These are phyloP conservation scores for Diplosphaera chodatii DNA, from an alignment of 139 green algal genomes.

Conservation along the genomic window DNA sequence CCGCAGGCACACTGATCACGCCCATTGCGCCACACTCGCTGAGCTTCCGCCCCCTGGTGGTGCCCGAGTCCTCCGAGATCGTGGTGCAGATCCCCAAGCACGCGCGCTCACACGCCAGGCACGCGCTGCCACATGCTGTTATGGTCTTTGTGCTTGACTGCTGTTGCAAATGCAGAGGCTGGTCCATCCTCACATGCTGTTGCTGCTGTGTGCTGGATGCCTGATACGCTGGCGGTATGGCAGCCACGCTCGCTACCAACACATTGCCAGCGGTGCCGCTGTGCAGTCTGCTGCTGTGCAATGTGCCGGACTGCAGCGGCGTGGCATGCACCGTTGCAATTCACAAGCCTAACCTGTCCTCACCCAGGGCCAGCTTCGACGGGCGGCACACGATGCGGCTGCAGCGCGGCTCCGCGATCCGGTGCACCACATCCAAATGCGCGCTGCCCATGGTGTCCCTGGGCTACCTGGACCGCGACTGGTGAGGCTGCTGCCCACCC, in stretches of 20 bases:
- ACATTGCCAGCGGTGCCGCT: no score
- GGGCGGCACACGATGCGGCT: conserved; percentile 59
- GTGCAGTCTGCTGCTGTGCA: no score
- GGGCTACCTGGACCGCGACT: conserved; percentile 68
- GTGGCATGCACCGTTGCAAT: no score
- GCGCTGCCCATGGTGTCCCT: conserved; percentile 78
- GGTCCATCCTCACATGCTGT: no score
- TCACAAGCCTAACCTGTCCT: neutral
- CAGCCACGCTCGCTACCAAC: no score
- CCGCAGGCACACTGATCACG: conserved; percentile 79
- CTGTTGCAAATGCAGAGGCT: no score
- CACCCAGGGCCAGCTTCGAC: conserved; percentile 65
- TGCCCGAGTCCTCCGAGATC: conserved; percentile 72
- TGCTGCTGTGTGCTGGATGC: no score
- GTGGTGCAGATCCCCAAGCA: conserved; percentile 60
- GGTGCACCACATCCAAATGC: conserved; percentile 55
- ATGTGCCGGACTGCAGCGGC: no score
- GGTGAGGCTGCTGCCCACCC: no score
- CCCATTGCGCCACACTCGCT: conserved; percentile 81
- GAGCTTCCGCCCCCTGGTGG: conserved; percentile 74
- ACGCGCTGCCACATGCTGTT: neutral
- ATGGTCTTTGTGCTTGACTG: neutral
- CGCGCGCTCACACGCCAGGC: conserved; percentile 45
- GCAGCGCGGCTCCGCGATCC: conserved; percentile 45
- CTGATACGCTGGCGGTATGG: no score